Evolutionary conservation across 2,329 filamentous ascomycete genomes (phyloP).

Genomic region (Neoscytalidium dimidiatum): DNA sequence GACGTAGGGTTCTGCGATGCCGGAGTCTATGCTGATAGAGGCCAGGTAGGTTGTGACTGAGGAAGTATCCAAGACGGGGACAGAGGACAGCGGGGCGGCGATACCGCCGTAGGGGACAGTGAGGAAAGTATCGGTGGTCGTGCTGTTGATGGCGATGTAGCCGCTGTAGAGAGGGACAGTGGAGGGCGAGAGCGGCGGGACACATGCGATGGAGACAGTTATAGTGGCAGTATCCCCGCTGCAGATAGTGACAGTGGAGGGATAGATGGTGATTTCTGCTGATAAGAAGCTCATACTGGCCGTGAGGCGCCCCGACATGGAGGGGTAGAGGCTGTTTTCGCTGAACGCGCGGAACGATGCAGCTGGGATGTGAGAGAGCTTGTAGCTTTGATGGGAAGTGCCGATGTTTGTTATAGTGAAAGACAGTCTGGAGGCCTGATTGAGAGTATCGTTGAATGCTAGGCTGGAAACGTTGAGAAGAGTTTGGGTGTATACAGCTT

Average conservation of each 20-base stretch:
- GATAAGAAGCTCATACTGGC: too few species aligned
- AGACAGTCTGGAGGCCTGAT: background rate
- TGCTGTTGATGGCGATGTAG: slow-evolving; percentile 4
- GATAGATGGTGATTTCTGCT: too few species aligned
- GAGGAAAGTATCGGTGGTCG: background rate
- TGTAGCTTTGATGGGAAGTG: background rate
- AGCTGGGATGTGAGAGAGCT: background rate
- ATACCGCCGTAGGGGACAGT: background rate
- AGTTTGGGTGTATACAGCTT: background rate
- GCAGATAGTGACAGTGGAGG: too few species aligned
- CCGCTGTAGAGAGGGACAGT: background rate
- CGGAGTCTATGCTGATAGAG: too few species aligned
- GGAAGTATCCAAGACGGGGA: background rate
- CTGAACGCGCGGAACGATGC: background rate
- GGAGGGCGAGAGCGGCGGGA: background rate
- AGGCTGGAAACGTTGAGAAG: background rate
- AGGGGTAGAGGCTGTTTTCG: background rate
- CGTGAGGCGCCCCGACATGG: too few species aligned
- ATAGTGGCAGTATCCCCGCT: too few species aligned
- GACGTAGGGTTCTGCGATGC: too few species aligned
- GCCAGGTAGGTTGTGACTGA: too few species aligned
- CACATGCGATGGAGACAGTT: too few species aligned
- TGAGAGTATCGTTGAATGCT: background rate
- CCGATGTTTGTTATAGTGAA: background rate
- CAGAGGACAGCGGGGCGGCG: background rate